Conservation (phyloP, 257 asterid genomes). For the Solanum pennellii region DNA sequence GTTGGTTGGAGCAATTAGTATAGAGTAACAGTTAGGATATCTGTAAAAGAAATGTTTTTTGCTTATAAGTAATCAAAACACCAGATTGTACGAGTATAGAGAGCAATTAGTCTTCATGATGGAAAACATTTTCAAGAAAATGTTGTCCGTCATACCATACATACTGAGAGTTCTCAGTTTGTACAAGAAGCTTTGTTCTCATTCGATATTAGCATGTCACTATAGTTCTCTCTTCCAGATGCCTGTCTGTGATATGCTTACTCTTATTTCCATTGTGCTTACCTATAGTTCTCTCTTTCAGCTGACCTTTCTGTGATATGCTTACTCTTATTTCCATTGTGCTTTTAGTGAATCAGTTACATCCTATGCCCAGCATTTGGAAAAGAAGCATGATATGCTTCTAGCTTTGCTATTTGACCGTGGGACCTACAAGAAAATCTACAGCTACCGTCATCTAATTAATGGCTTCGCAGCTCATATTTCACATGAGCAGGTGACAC, state of each 20-base stretch:
- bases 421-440: conserved; percentile 76
- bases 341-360: conserved; percentile 55
- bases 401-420: conserved; percentile 75
- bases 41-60: neutral
- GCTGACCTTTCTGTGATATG: neutral
- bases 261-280: conserved; percentile 1
- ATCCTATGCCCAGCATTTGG: conserved; percentile 69
- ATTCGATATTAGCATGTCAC: neutral
- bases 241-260: neutral
- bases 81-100: neutral
- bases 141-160: neutral
- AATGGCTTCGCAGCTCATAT: conserved; percentile 90
- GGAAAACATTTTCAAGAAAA: neutral
- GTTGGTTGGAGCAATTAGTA: neutral
- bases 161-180: neutral
- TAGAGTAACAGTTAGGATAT: neutral
- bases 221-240: neutral
- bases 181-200: neutral
- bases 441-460: conserved; percentile 87
- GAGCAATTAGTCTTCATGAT: neutral
- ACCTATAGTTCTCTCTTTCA: neutral
- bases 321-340: neutral
- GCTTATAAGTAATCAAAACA: neutral
- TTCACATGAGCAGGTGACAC: conserved; percentile 82
- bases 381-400: conserved; percentile 89